Conservation (phyloP, 2,329 filamentous ascomycete genomes). For the Claviceps sp. region DNA sequence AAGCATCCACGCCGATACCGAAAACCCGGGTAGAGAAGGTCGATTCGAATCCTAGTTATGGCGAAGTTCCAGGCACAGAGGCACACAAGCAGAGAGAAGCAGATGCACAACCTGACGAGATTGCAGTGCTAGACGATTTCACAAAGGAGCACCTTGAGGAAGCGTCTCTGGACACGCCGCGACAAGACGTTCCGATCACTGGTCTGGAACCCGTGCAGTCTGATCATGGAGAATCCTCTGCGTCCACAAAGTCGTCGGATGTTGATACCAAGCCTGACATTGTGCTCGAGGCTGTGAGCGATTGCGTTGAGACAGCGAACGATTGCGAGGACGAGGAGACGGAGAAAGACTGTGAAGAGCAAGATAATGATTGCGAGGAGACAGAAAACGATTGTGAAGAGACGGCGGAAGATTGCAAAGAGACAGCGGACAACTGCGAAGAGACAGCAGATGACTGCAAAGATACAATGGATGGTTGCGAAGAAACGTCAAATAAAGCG, state of each 20-base stretch:
- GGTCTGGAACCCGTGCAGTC: constrained; percentile 27
- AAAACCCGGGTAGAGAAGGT: constrained; percentile 45
- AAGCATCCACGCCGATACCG: constrained; percentile 36
- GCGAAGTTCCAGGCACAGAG: constrained; percentile 47
- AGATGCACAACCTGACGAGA: constrained; percentile 48
- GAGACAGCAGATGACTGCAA: background rate
- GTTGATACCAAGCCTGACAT: constrained; percentile 42
- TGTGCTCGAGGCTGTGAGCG: constrained; percentile 18
- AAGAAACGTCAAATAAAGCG: background rate
- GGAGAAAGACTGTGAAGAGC: background rate
- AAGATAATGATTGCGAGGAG: background rate
- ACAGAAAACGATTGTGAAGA: background rate
- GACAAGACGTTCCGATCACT: constrained; percentile 23
- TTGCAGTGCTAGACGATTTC: constrained; percentile 31
- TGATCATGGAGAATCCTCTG: background rate
- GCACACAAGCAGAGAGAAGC: constrained; percentile 41
- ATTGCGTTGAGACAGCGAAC: background rate
- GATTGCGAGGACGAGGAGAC: background rate
- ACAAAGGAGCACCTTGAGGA: constrained; percentile 12
- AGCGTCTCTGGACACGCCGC: constrained; percentile 9
- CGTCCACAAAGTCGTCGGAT: constrained; percentile 10
- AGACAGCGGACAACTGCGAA: background rate
- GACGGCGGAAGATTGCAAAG: background rate
- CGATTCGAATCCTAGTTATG: constrained; percentile 36
- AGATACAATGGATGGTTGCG: background rate